Conservation (phyloP, 2,329 filamentous ascomycete species). For the Apiospora arundinis region DNA sequence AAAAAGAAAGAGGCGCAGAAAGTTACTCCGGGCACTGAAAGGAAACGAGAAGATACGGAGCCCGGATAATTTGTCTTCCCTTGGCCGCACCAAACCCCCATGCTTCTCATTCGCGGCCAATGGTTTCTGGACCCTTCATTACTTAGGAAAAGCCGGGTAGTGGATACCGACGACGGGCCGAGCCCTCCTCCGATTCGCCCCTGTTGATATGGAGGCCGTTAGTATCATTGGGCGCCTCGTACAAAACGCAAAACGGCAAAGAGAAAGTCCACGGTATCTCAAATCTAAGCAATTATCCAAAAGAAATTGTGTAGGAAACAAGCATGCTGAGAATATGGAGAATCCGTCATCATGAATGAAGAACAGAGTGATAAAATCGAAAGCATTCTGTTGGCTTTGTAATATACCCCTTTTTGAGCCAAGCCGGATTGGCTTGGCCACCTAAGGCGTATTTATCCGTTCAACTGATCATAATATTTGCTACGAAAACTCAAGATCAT, state of each 20-base stretch:
- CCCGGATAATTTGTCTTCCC: not conserved
- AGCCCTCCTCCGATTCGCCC: not conserved
- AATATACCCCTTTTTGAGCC: too few species aligned
- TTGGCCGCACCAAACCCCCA: too few species aligned
- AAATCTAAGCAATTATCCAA: too few species aligned
- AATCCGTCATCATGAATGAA: too few species aligned
- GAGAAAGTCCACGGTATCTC: too few species aligned
- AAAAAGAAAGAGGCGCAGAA: not conserved
- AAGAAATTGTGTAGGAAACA: too few species aligned
- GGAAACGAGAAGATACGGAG: not conserved
- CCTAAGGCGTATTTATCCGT: not conserved
- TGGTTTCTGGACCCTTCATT: not conserved
- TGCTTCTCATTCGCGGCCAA: not conserved
- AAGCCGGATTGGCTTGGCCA: not conserved
- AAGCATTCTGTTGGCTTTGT: too few species aligned
- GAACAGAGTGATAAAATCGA: too few species aligned
- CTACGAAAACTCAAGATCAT: not conserved
- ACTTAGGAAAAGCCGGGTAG: not conserved
- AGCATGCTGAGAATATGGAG: too few species aligned
- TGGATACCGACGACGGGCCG: not conserved
- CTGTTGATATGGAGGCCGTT: not conserved
- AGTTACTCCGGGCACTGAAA: not conserved
- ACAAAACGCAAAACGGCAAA: too few species aligned
- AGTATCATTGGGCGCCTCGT: too few species aligned
- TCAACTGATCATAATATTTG: not conserved